Conservation (phyloP, 352 stramenopile genomes). For the Phytophthora tentaculata region DNA sequence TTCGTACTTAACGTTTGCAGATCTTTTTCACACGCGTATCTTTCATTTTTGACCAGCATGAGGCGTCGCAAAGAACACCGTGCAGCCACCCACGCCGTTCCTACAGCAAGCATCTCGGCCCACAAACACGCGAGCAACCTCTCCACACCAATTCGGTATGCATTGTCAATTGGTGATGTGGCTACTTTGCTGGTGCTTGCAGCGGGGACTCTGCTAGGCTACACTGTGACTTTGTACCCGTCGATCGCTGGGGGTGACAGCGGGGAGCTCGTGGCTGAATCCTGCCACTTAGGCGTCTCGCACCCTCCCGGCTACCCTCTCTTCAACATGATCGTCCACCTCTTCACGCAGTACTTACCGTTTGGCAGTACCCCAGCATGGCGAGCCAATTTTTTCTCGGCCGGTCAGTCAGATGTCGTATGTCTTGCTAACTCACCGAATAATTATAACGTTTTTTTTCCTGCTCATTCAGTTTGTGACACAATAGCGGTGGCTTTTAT, state of each 20-base stretch:
- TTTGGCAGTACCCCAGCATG: constrained; percentile 62
- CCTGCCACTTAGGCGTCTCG: constrained; percentile 91
- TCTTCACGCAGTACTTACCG: constrained; percentile 50
- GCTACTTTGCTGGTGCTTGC: constrained; percentile 20
- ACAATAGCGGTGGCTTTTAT: constrained; percentile 57
- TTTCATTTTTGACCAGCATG: constrained; percentile 37
- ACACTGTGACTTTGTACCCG: constrained; percentile 81
- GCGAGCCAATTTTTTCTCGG: constrained; percentile 90
- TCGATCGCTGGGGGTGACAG: constrained; percentile 91
- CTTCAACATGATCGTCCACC: constrained; percentile 91
- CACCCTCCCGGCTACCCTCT: constrained; percentile 96
- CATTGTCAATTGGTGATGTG: constrained; percentile 18
- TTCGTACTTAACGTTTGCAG: constrained; percentile 17
- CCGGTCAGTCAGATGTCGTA: constrained; percentile 40
- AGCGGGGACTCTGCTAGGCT: constrained; percentile 54
- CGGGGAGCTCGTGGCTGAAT: constrained; percentile 94
- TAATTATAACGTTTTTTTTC: background rate
- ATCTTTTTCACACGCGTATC: constrained; percentile 8
- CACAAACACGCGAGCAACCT: background rate
- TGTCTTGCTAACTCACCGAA: background rate
- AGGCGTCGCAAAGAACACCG: constrained; percentile 27
- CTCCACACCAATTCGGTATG: background rate
- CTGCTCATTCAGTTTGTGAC: constrained; percentile 54
- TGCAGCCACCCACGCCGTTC: constrained; percentile 14
- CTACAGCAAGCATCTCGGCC: background rate